These are phyloP conservation scores for Selaginella moellendorffii DNA, from an alignment of 75 land plant genomes.

Conservation along the genomic window DNA sequence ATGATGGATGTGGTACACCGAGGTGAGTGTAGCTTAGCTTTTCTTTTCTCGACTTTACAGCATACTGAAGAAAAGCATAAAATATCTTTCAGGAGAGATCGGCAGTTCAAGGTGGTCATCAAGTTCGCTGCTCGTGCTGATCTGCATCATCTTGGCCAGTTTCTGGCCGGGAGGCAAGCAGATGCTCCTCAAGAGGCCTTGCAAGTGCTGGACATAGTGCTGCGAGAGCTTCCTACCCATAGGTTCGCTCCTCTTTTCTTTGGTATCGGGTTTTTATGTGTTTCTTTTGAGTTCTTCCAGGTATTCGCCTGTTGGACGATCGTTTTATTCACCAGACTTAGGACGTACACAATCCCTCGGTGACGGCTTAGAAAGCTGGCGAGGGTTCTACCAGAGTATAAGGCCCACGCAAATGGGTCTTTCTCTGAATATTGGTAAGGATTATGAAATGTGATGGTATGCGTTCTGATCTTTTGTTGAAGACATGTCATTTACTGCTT, in stretches of 20 bases:
- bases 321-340: slow-evolving; percentile 79
- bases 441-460: no score
- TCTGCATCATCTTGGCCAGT: slow-evolving; percentile 74
- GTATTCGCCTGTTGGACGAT: slow-evolving; percentile 80
- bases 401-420: slow-evolving; percentile 96
- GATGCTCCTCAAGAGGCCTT: slow-evolving; percentile 98
- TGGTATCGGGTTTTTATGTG: background rate
- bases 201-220: slow-evolving; percentile 86
- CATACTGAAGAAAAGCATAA: slow-evolving; percentile 63
- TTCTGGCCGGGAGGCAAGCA: slow-evolving; percentile 72
- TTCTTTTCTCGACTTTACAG: slow-evolving; percentile 44
- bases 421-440: slow-evolving; percentile 81
- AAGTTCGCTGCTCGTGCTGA: slow-evolving; percentile 84
- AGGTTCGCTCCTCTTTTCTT: slow-evolving; percentile 24
- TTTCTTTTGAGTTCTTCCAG: slow-evolving; percentile 17
- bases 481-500: slow-evolving; percentile 87
- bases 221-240: slow-evolving; percentile 79
- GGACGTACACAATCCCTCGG: slow-evolving; percentile 62
- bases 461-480: no score
- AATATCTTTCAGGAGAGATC: slow-evolving; percentile 76
- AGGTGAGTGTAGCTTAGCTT: slow-evolving; percentile 1
- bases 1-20: slow-evolving; percentile 36
- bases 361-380: slow-evolving; percentile 92
- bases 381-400: slow-evolving; percentile 93
- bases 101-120: slow-evolving; percentile 70